Percentiles rank a stretch among this genome's conserved stretches.
phyloP scores from a whole-genome alignment of 2,329 filamentous ascomycete species.

The Fragosphaeria purpurea region DNA sequence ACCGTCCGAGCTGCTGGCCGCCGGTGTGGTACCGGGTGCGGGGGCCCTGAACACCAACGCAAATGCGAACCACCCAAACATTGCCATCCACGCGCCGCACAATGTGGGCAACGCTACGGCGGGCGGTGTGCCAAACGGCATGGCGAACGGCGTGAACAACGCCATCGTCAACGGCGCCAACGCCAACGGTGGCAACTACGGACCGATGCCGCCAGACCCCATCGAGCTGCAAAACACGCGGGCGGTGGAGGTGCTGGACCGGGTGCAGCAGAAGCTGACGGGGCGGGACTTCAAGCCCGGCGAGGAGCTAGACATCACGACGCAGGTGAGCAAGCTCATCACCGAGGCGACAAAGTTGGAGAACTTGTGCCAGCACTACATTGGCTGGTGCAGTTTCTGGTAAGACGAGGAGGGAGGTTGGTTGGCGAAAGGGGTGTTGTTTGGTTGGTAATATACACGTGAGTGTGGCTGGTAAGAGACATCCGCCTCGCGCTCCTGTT shows the following conservation, averaged over 20 bases:
- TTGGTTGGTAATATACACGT: neutral
- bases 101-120: conserved; percentile 41
- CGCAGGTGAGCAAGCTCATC: conserved; percentile 90
- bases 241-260: conserved; percentile 79
- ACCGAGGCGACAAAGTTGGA: conserved; percentile 93
- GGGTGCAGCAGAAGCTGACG: conserved; percentile 92
- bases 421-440: neutral
- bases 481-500: neutral
- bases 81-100: conserved; percentile 41
- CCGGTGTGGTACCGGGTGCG: conserved; percentile 7
- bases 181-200: conserved; percentile 20
- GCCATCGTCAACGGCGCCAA: conserved; percentile 14
- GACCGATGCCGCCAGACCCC: conserved; percentile 27
- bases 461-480: no score
- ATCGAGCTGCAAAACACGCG: conserved; percentile 85
- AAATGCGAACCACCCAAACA: conserved; percentile 37
- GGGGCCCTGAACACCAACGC: conserved; percentile 10
- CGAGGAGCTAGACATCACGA: conserved; percentile 74
- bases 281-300: conserved; percentile 81
- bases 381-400: conserved; percentile 99
- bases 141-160: conserved; percentile 24
- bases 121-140: conserved; percentile 18
- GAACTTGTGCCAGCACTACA: conserved; percentile 97
- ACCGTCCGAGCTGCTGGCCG: conserved; percentile 47
- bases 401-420: conserved; percentile 24